These are phyloP conservation scores for Septoria linicola DNA, from an alignment of 2,329 filamentous ascomycete genomes.

Conservation along the genomic window DNA sequence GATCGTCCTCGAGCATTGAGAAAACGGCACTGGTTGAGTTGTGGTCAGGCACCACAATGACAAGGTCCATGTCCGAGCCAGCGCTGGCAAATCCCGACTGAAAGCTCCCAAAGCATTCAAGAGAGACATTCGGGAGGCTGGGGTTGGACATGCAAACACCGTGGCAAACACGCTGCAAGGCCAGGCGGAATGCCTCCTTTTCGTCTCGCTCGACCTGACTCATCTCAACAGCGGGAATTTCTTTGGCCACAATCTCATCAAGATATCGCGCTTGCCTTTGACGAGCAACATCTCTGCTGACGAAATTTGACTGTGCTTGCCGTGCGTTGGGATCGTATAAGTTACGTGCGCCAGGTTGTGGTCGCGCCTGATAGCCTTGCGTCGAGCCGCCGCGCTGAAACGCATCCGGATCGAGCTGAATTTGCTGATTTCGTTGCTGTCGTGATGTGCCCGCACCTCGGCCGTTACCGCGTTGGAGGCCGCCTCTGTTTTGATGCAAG, in stretches of 20 bases:
- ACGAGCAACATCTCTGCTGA: slow-evolving; percentile 20
- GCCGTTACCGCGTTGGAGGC: slow-evolving; percentile 9
- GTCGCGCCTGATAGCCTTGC: slow-evolving; percentile 21
- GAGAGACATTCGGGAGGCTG: slow-evolving; percentile 53
- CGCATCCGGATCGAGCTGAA: slow-evolving; percentile 34
- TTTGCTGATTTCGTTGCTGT: slow-evolving; percentile 27
- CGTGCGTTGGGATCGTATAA: slow-evolving; percentile 33
- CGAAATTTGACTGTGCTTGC: slow-evolving; percentile 13
- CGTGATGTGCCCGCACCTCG: slow-evolving; percentile 16
- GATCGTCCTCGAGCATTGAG: slow-evolving; percentile 51
- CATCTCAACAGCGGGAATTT: slow-evolving; percentile 63
- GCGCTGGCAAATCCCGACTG: slow-evolving; percentile 82
- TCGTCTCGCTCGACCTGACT: slow-evolving; percentile 60
- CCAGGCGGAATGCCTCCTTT: slow-evolving; percentile 68
- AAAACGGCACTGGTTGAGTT: slow-evolving; percentile 29
- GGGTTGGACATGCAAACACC: slow-evolving; percentile 54
- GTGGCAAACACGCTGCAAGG: slow-evolving; percentile 65
- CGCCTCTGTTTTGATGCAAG: slow-evolving; percentile 8
- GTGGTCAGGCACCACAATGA: slow-evolving; percentile 61
- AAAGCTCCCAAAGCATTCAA: slow-evolving; percentile 79
- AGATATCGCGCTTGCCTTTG: slow-evolving; percentile 45
- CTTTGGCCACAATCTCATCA: slow-evolving; percentile 43
- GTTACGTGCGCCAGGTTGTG: slow-evolving; percentile 23
- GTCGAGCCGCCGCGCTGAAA: slow-evolving; percentile 32
- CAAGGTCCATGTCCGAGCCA: slow-evolving; percentile 88